Evolutionary conservation across 2,329 filamentous ascomycete genomes (phyloP), one percentile per base, ranked within the genome.

Genomic region (Harringtonia aguacate): DNA sequence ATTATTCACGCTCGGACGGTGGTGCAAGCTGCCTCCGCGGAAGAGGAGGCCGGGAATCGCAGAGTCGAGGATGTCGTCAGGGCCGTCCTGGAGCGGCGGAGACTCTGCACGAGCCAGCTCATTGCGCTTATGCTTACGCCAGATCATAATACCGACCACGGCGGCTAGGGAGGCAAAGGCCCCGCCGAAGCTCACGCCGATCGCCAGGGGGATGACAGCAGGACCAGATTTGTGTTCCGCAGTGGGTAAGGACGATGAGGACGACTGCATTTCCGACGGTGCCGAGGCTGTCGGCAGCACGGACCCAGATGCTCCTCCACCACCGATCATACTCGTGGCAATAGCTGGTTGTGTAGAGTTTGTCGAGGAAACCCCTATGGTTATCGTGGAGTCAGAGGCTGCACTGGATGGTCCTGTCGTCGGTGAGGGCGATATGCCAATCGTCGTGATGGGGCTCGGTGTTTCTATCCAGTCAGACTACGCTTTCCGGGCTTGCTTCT

Each of bases 141-240:
- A 51, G 13, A 48, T 2, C 9, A 44, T 28, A 12, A 22, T 41
- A 1, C 41, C 49, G 3, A 45, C 18, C 2, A 45, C 36, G 4
- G 30, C 36, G 0, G 41, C 47, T 3, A 45, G 20, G 2, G 45
- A 15, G 2, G 48, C 17, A 2, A 39, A 38, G 1, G 37, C 43
- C 3, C 49, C 46, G 8, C 50, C 50, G 17, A 52, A 33, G 21
- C 38, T 46, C 2, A 51, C 22, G 2, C 50, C 49, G 3, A 51
- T 46, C 0, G 49, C 50, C 17, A 52, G 36, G 4, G 49, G 49
- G 0, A 48, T 38, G 1, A 43, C 39, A 4, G 33, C 33, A 4
- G 30, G 28, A 2, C 7, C 27, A 21, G 33, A 20, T 20, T 13
- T 4, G 7, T n/a, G 22, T 14, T n/a, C 15, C 2, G 28, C 12